Evolutionary conservation across 2,329 filamentous ascomycete species (phyloP).

Genomic region (Trichoderma koningii): DNA sequence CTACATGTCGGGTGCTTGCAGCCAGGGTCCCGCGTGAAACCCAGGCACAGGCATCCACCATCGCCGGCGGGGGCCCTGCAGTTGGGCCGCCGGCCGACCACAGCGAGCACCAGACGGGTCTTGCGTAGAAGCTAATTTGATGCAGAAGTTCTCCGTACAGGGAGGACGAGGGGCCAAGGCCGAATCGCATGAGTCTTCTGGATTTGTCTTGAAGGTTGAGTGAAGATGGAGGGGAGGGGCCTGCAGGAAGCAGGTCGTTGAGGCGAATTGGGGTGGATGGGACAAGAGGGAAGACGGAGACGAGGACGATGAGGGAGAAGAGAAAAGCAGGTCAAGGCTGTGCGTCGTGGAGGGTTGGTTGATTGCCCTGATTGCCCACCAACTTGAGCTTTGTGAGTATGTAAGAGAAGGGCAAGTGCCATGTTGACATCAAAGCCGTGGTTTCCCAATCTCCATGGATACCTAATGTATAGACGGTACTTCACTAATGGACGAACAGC

Average conservation of each 20-base stretch:
- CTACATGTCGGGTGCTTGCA: neutral
- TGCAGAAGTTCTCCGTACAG: slow-evolving; percentile 17
- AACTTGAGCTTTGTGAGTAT: no score
- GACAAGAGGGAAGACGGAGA: no score
- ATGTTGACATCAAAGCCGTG: no score
- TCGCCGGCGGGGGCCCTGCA: neutral
- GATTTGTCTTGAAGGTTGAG: neutral
- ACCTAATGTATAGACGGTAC: no score
- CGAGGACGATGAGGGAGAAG: no score
- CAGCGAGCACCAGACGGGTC: neutral
- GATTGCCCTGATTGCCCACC: no score
- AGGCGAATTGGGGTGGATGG: no score
- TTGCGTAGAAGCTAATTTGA: slow-evolving; percentile 5
- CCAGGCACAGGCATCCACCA: slow-evolving; percentile 20
- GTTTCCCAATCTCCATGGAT: no score
- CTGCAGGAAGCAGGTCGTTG: neutral
- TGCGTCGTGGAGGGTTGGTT: no score
- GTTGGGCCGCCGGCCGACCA: neutral
- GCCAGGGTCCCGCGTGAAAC: slow-evolving; percentile 22
- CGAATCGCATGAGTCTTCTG: neutral
- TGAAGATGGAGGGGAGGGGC: slow-evolving; percentile 5
- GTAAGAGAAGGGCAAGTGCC: no score
- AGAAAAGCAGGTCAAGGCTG: no score
- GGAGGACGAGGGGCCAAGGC: neutral
- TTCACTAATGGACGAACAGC: no score